These are phyloP conservation scores for Fusarium succisae DNA, from an alignment of 2,329 filamentous ascomycete genomes.

Conservation along the genomic window DNA sequence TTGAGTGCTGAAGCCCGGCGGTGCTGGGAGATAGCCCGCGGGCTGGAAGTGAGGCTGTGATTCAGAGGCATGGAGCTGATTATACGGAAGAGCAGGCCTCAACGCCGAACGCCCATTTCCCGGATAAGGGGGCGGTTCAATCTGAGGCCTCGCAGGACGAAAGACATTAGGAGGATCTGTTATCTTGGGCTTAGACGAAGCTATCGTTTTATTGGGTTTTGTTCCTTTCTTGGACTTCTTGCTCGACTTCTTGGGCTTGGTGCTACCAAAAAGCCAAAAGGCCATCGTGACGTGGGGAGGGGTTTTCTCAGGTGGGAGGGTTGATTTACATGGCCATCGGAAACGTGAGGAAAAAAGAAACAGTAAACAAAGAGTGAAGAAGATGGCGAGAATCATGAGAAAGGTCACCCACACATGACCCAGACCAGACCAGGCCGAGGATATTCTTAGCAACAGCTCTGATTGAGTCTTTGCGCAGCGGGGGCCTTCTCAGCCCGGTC, in stretches of 20 bases:
- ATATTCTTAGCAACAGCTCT: constrained; percentile 36
- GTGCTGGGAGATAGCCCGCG: constrained; percentile 37
- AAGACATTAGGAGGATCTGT: constrained; percentile 14
- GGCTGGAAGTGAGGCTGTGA: constrained; percentile 38
- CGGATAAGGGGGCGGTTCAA: not conserved
- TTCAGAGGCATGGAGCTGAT: constrained; percentile 34
- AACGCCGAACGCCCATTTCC: not conserved
- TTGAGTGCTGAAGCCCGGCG: constrained; percentile 41
- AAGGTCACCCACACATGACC: constrained; percentile 23
- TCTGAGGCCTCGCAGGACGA: not conserved
- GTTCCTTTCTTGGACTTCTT: constrained; percentile 11
- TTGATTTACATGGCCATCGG: not conserved
- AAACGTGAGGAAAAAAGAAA: not conserved
- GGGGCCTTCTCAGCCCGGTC: constrained; percentile 19
- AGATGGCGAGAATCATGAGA: constrained; percentile 22
- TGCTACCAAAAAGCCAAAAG: not conserved
- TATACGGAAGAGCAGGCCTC: constrained; percentile 22
- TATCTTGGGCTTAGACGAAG: constrained; percentile 1
- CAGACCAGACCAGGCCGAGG: not conserved
- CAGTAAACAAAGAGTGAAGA: constrained; percentile 1
- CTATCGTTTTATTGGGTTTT: not conserved
- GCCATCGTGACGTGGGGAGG: not conserved
- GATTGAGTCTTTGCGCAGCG: constrained; percentile 14
- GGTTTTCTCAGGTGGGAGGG: not conserved
- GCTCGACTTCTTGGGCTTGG: not conserved